Conservation (phyloP, 2,329 filamentous ascomycete species). For the Paraconiothyrium sp. region DNA sequence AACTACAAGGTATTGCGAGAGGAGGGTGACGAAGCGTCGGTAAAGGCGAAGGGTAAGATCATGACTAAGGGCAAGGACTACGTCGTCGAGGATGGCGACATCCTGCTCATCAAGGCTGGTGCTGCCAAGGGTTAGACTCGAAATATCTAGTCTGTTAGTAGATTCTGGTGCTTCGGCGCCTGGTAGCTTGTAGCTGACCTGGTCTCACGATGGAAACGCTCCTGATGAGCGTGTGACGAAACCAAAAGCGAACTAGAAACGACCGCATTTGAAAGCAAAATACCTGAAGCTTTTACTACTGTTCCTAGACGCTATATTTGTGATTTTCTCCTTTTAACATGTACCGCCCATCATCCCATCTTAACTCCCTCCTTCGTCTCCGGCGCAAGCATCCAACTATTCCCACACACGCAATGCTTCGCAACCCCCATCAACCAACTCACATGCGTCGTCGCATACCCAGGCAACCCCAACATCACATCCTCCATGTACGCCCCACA, state of each 20-base stretch:
- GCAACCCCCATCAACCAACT: slow-evolving; percentile 49
- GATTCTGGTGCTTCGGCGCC: neutral
- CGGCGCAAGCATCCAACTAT: slow-evolving; percentile 47
- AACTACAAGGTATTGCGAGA: slow-evolving; percentile 86
- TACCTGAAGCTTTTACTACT: neutral
- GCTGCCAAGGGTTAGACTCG: slow-evolving; percentile 68
- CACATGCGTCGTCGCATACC: slow-evolving; percentile 42
- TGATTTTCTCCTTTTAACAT: neutral
- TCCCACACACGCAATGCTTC: slow-evolving; percentile 52
- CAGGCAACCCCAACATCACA: slow-evolving; percentile 43
- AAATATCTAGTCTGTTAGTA: neutral
- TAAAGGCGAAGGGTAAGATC: slow-evolving; percentile 94
- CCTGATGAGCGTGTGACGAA: slow-evolving; percentile 6
- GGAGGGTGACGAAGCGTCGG: slow-evolving; percentile 84
- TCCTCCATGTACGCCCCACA: slow-evolving; percentile 60
- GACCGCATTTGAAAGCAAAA: slow-evolving; percentile 1
- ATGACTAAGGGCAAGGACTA: slow-evolving; percentile 99
- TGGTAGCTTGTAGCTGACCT: neutral
- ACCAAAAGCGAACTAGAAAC: slow-evolving; percentile 8
- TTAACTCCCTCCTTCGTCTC: slow-evolving; percentile 27
- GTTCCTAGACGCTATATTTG: neutral
- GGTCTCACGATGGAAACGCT: slow-evolving; percentile 6
- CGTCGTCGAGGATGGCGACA: slow-evolving; percentile 82
- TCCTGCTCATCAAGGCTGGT: slow-evolving; percentile 88
- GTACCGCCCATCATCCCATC: neutral